These are phyloP conservation scores for Aphanomyces astaci DNA, from an alignment of 352 stramenopile genomes.

Conservation along the genomic window DNA sequence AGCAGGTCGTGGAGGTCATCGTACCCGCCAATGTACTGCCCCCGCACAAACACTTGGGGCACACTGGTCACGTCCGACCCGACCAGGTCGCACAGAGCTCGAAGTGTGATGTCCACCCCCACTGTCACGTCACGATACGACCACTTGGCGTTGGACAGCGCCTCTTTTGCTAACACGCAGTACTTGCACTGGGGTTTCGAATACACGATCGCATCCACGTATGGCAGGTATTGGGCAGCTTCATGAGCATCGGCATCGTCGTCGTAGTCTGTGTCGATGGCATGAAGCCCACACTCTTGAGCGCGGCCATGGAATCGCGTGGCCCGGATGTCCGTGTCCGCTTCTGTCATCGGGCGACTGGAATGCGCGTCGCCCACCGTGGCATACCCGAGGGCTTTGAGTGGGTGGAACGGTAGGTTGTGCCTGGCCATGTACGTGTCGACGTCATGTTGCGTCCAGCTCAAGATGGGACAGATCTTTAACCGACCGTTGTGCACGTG, in stretches of 20 bases:
- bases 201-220: conserved; percentile 42
- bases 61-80: conserved; percentile 47
- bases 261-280: conserved; percentile 53
- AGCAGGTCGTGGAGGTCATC: conserved; percentile 60
- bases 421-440: conserved; percentile 65
- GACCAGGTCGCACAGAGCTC: not conserved
- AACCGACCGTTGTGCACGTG: conserved; percentile 72
- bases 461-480: conserved; percentile 82
- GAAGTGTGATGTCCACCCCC: conserved; percentile 25
- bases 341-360: conserved; percentile 63
- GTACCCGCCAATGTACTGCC: conserved; percentile 73
- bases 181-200: conserved; percentile 74
- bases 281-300: conserved; percentile 77
- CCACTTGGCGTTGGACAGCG: conserved; percentile 48
- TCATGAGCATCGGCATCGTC: conserved; percentile 36
- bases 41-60: conserved; percentile 71
- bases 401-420: conserved; percentile 71
- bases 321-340: conserved; percentile 60
- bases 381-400: conserved; percentile 73
- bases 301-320: conserved; percentile 71
- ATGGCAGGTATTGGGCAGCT: conserved; percentile 43
- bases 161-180: conserved; percentile 54
- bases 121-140: conserved; percentile 62
- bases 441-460: conserved; percentile 68
- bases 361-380: conserved; percentile 80